Percentiles rank a stretch among this genome's conserved stretches.
Evolutionary conservation across 1,139 yeast genomes (phyloP).

Genomic region (Nematodospora anomalae): DNA sequence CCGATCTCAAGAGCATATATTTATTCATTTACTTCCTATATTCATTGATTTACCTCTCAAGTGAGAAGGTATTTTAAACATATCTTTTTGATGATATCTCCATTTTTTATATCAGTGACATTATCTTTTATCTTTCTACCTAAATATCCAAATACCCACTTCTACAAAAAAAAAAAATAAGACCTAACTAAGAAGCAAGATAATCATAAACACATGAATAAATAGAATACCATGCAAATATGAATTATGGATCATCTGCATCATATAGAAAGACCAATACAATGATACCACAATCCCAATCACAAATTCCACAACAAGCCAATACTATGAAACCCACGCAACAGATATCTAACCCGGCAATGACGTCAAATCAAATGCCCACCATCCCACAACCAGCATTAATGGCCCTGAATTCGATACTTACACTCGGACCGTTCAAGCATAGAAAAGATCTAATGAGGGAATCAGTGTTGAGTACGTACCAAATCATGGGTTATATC

Average conservation of each 20-base stretch:
- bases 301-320: slow-evolving; percentile 2
- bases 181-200: no score
- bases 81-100: no score
- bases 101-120: no score
- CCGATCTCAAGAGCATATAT: no score
- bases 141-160: no score
- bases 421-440: slow-evolving; percentile 72
- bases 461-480: slow-evolving; percentile 73
- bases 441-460: slow-evolving; percentile 70
- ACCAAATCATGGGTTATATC: slow-evolving; percentile 88
- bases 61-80: no score
- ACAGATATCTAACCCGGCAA: slow-evolving; percentile 1
- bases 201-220: no score
- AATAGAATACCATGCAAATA: not conserved
- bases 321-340: not conserved
- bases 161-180: no score
- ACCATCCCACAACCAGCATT: slow-evolving; percentile 41
- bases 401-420: slow-evolving; percentile 68
- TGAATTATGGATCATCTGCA: slow-evolving; percentile 12
- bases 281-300: slow-evolving; percentile 3
- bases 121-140: no score
- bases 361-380: slow-evolving; percentile 12
- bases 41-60: no score
- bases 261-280: slow-evolving; percentile 11
- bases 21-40: no score